Conservation (phyloP, 306 rosid genomes). For the Fragaria nilgerrensis region DNA sequence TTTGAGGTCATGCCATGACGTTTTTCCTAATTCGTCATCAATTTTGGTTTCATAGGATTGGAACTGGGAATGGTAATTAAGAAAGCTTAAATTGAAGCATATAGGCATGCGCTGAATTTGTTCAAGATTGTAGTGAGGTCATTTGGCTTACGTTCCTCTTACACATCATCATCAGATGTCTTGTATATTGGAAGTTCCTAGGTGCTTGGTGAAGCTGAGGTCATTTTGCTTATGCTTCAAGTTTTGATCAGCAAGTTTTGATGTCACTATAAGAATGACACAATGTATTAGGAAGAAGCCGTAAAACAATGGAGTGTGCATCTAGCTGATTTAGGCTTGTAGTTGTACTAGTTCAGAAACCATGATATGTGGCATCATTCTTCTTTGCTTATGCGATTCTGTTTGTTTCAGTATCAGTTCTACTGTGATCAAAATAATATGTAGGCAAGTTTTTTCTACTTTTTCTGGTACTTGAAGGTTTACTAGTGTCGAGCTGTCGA, state of each 20-base stretch:
- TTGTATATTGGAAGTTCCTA: background rate
- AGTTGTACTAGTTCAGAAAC: background rate
- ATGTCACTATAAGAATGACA: background rate
- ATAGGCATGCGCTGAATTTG: background rate
- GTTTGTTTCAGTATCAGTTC: background rate
- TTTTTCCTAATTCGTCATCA: slow-evolving; percentile 9
- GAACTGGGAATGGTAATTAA: background rate
- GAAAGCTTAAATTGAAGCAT: background rate
- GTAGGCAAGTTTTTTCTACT: background rate
- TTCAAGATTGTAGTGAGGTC: slow-evolving; percentile 13
- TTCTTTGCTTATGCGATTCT: background rate
- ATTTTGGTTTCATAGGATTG: background rate
- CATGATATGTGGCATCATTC: background rate
- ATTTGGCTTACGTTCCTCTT: background rate
- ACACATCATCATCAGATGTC: background rate
- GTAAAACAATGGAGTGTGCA: background rate
- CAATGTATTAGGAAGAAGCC: background rate
- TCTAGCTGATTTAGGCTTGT: background rate
- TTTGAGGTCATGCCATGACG: slow-evolving; percentile 17
- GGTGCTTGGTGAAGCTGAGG: background rate
- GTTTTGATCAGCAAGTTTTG: background rate
- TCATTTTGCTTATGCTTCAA: slow-evolving; percentile 2
- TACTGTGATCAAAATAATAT: background rate
- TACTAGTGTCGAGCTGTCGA: background rate
- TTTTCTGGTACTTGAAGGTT: background rate